A percentile compares a stretch with the other conserved stretches of the same genome.
Conservation (phyloP, 768 basidiomycete genomes). For the Pisolithus sp. region DNA sequence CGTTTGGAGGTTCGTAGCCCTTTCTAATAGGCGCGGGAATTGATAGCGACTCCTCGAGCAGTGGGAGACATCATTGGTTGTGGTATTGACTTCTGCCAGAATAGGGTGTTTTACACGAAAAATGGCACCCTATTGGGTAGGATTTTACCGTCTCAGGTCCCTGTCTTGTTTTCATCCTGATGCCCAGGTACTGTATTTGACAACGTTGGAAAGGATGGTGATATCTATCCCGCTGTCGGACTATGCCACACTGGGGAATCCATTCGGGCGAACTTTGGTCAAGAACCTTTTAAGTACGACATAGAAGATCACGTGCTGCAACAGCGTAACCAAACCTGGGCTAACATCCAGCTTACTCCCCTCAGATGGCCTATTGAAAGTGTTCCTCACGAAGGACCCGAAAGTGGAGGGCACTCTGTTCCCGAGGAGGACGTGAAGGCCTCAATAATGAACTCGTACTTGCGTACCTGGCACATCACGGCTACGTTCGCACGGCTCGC, state of each 20-base stretch:
- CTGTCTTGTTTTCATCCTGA: slow-evolving; percentile 4
- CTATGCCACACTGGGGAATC: slow-evolving; percentile 75
- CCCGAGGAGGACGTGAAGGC: slow-evolving; percentile 44
- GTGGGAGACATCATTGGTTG: slow-evolving; percentile 88
- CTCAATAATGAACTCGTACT: slow-evolving; percentile 66
- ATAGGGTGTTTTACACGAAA: slow-evolving; percentile 84
- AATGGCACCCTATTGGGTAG: slow-evolving; percentile 71
- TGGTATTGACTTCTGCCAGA: slow-evolving; percentile 82
- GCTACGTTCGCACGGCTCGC: slow-evolving; percentile 66
- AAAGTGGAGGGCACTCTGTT: neutral
- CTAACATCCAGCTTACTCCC: slow-evolving; percentile 52
- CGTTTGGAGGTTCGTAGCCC: slow-evolving; percentile 64
- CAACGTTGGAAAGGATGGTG: slow-evolving; percentile 55
- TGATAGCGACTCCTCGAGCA: slow-evolving; percentile 23
- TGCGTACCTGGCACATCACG: slow-evolving; percentile 79
- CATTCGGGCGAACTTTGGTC: slow-evolving; percentile 84
- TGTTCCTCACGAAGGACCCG: slow-evolving; percentile 6
- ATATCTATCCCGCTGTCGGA: slow-evolving; percentile 84
- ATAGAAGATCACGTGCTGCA: slow-evolving; percentile 82
- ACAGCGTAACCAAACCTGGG: slow-evolving; percentile 61
- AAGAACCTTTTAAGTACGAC: slow-evolving; percentile 80
- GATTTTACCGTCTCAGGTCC: neutral
- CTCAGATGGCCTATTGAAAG: slow-evolving; percentile 38
- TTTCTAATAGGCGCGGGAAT: neutral
- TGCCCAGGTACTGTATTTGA: slow-evolving; percentile 61